Percentiles rank a stretch among this genome's conserved stretches.
These are phyloP conservation scores for Bruguiera sexangula DNA, from an alignment of 345 rosid species.

Conservation along the genomic window DNA sequence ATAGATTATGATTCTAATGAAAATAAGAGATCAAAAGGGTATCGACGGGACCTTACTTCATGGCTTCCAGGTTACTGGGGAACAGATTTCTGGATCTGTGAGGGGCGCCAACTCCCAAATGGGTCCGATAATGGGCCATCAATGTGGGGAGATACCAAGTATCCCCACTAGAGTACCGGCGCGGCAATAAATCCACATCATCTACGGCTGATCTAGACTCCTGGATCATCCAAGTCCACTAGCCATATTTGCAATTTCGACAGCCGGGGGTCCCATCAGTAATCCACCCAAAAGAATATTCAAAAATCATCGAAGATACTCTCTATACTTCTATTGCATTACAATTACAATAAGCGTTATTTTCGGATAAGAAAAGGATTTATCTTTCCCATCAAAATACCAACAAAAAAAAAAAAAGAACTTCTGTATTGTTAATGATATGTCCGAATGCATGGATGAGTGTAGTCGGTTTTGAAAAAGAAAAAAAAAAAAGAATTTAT, in stretches of 20 bases:
- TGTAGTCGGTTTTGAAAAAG: too few relatives aligned
- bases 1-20: too few relatives aligned
- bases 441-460: too few relatives aligned
- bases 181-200: slow-evolving; percentile 16
- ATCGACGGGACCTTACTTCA: slow-evolving; percentile 44
- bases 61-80: slow-evolving; percentile 39
- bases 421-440: too few relatives aligned
- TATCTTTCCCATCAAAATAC: too few relatives aligned
- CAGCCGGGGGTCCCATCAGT: slow-evolving; percentile 12
- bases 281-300: not conserved
- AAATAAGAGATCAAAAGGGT: not conserved
- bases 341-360: too few relatives aligned
- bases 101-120: slow-evolving; percentile 27
- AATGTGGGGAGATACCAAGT: slow-evolving; percentile 6
- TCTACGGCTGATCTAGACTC: slow-evolving; percentile 36
- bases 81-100: slow-evolving; percentile 35
- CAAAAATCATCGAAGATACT: too few relatives aligned
- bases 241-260: slow-evolving; percentile 11
- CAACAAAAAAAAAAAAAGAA: too few relatives aligned
- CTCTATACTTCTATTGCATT: too few relatives aligned
- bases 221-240: slow-evolving; percentile 14
- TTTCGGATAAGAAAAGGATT: too few relatives aligned
- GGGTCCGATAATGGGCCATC: slow-evolving; percentile 41
- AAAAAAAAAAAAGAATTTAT: too few relatives aligned
- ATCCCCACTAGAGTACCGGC: slow-evolving; percentile 14